Percentiles rank a stretch among this genome's conserved stretches.
Conservation (phyloP, 495 filamentous ascomycete species). For the Penicillium manginii region DNA sequence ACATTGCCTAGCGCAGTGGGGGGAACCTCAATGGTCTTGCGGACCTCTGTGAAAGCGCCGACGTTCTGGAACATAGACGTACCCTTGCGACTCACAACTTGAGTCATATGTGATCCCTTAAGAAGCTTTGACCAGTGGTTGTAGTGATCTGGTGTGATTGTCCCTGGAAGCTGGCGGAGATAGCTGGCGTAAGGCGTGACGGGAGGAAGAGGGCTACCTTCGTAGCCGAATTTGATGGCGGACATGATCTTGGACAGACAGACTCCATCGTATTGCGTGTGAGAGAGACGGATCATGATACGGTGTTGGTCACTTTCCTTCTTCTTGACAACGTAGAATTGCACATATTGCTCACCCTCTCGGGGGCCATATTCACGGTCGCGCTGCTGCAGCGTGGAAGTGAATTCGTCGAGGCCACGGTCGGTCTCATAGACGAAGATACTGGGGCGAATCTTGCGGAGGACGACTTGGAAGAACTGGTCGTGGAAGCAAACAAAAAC, state of each 20-base stretch:
- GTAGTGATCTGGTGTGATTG: constrained; percentile 58
- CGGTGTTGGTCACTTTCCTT: constrained; percentile 52
- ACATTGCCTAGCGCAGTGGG: constrained; percentile 50
- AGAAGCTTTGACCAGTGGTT: constrained; percentile 48
- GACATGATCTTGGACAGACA: constrained; percentile 65
- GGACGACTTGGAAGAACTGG: constrained; percentile 63
- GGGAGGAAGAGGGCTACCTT: constrained; percentile 46
- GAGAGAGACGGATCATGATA: constrained; percentile 70
- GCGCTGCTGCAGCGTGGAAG: constrained; percentile 46
- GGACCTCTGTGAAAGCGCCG: constrained; percentile 40
- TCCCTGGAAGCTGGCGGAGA: constrained; percentile 51
- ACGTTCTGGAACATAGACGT: constrained; percentile 45
- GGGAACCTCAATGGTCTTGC: constrained; percentile 44
- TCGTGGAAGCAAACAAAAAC: constrained; percentile 65
- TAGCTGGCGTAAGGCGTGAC: constrained; percentile 63
- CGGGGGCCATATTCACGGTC: constrained; percentile 55
- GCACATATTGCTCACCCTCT: constrained; percentile 65
- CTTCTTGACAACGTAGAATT: constrained; percentile 61
- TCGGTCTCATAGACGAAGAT: constrained; percentile 59
- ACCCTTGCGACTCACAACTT: constrained; percentile 42
- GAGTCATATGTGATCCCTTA: constrained; percentile 49
- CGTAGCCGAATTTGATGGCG: constrained; percentile 57
- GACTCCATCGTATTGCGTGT: constrained; percentile 77
- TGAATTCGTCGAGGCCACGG: constrained; percentile 54
- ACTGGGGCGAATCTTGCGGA: constrained; percentile 56